Base-by-base conservation (phyloP, 495 filamentous ascomycete genomes). In the Penicillium parvum region DNA sequence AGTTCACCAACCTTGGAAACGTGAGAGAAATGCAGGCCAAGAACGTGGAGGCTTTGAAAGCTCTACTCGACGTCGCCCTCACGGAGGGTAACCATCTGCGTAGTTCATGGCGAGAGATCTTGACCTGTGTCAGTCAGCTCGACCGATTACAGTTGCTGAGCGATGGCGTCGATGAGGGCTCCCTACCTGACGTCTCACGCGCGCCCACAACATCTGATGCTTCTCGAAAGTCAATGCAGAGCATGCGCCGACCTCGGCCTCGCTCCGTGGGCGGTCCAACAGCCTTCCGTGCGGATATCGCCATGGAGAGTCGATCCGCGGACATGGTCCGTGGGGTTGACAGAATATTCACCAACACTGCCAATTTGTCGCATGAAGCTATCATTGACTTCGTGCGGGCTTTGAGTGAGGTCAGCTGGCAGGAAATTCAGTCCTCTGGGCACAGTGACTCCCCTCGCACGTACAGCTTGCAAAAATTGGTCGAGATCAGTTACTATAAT, bases 401-500 rank as follows among this genome's bases (percentile, higher is more conserved):
- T 1, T 65, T 99, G 45, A 95, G 86, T 32, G 90, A 96, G 52
- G 90, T 99, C 32, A 97, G 92, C 65, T 96, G 92, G 92, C 90
- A 97, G 54, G 92, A 99, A 60, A 99, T 99, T 52, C 88, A 90
- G 58, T 92, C 88, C 7, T 96, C 91, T 0, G 92, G 94, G 7
- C 89, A 94, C 40, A 95, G 87, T 52, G 90, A 96, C 32, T 89
- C 86, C 17, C 94, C 92, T 2, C 81, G 94, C 35, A 97, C 90
- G 7, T 97, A 95, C 69, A 95, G 89, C 60, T 69, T 99, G 35
- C 92, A 99, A 60, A 99, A 99, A 65, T 75, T 97, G 37, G 94
- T 99, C 21, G 92, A 99, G 65, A 96, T 99, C 62, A 91, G 86
- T 64, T 95, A 94, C 58, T 97, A 97, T 77, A 99, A 99, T 67